Percentiles rank a stretch among this genome's conserved stretches.
Conservation (phyloP, 78 protist genomes). For the Dictyostelium firmibasis region DNA sequence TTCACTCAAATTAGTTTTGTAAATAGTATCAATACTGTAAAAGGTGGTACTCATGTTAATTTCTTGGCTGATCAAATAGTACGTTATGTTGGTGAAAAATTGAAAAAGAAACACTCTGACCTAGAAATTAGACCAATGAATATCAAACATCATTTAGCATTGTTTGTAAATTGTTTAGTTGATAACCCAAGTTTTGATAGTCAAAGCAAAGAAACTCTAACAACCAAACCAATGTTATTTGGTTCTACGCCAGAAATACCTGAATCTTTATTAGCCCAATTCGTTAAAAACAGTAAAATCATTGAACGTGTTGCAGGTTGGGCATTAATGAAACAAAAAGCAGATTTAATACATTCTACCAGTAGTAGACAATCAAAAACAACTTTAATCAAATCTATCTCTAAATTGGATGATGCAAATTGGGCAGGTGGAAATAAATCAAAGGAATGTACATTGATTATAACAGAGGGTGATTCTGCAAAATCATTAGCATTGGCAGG, state of each 20-base stretch:
- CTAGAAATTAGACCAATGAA: slow-evolving; percentile 84
- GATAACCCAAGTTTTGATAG: slow-evolving; percentile 98
- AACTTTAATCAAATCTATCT: slow-evolving; percentile 17
- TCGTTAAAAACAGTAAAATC: slow-evolving; percentile 49
- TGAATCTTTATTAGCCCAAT: not conserved
- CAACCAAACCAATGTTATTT: slow-evolving; percentile 80
- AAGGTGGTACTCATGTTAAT: slow-evolving; percentile 98
- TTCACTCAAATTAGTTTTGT: slow-evolving; percentile 94
- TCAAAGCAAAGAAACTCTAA: slow-evolving; percentile 97
- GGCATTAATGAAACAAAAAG: slow-evolving; percentile 75
- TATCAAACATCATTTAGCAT: slow-evolving; percentile 88
- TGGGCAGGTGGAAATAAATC: slow-evolving; percentile 92
- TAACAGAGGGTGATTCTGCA: slow-evolving; percentile 92
- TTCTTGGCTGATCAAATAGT: slow-evolving; percentile 86
- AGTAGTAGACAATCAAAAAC: slow-evolving; percentile 28
- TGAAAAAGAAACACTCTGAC: slow-evolving; percentile 52
- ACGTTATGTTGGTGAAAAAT: not conserved
- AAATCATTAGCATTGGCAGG: slow-evolving; percentile 90
- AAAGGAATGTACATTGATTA: slow-evolving; percentile 97
- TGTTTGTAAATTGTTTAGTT: slow-evolving; percentile 96
- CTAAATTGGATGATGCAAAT: slow-evolving; percentile 99
- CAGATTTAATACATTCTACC: slow-evolving; percentile 49
- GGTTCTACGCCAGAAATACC: slow-evolving; percentile 87
- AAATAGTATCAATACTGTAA: slow-evolving; percentile 96
- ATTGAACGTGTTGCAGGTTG: slow-evolving; percentile 73